Evolutionary conservation across 768 basidiomycete genomes (phyloP), one percentile per base, ranked within the genome.

Genomic region (Calocera viscosa): DNA sequence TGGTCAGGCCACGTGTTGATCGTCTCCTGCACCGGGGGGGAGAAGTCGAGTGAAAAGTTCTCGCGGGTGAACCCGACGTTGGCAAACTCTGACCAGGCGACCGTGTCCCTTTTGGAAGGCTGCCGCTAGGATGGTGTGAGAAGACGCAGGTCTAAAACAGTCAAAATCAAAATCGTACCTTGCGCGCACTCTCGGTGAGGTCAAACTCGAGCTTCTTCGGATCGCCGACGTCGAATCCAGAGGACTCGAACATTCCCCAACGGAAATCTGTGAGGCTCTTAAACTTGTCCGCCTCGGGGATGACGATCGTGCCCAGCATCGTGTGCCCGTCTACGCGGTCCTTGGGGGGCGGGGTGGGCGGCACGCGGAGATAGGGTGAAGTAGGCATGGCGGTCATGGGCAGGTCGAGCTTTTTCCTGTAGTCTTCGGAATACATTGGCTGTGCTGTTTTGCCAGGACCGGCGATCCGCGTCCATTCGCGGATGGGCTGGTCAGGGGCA

Each of bases 71-170:
- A 97, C 1, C 94, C 94, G 14, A 87, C 77, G 0, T 81, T 74
- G 16, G 91, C 90, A 73, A 97, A 96, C 75, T 95, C 93, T 64
- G 84, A 87, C 94, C 94, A 97, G 22, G 86, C 84, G 69, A 97
- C 81, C 0, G 94, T 94, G 66, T 86, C 78, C 34, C 94, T 89
- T 74, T 94, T 94, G 43, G 84, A 30, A 68, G 64, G 7, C 2
- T 34, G 41, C 30, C 49, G 32, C 63, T 28, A 35, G 64, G 63
- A 63, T 72, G 64, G 19, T 24, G 8, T 68, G 3, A 39, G 33
- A 5, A 22, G 28, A 28, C 26, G 30, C 19, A 24, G 43, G 19
- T 3, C 16, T 3, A 26, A 33, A 8, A 3, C 8, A 32, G 22
- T 22, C 24, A 7, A 49, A 17, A 72, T n/a, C n/a, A n/a, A n/a